Evolutionary conservation across 352 stramenopile species (phyloP), one percentile per base, ranked within the genome.

Genomic region (Pythium plurisporium): DNA sequence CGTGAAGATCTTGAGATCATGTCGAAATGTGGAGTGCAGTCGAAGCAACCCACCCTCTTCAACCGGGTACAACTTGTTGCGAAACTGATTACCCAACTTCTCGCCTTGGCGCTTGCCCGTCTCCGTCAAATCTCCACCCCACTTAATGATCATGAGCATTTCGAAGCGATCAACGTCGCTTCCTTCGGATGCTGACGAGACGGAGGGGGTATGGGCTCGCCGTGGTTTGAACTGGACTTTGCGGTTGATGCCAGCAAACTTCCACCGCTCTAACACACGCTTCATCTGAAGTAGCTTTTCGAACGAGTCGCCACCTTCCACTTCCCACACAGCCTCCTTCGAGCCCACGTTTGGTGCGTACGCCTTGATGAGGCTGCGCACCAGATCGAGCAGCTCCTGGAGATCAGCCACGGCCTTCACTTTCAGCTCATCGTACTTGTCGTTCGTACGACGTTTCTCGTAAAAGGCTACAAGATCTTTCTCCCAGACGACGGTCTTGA

Each of bases 1-100:
- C 8, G 96, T 99, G 69, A 99, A 99, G 57, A 99, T 99, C 71
- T 99, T 99, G 27, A 99, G 77, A 68, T 99, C 97, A 78, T 99
- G 98, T 5, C 98, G 91, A 70, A 99, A 99, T 0, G 97, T 99
- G 37, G 96, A 98, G 79, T 99, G 98, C 31, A 99, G 80, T 22
- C 97, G 90, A 46, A 99, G 78, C 56, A 99, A 88, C 3, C 96
- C 97, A 22, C 95, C 85, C 67, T 94, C 84, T 67, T 97, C 87
- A 25, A 91, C 80, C 27, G 87, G 89, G 52, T 96, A 97, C 49
- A 97, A 59, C 50, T 76, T 74, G 59, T 95, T 93, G 55, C 89
- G 83, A 58, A 99, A 98, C 14, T 77, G 76, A 44, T 90, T 89
- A 4, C 97, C 97, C 25, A 99, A 79, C 44, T 87, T 75, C 67